Conservation (phyloP, 2,329 filamentous ascomycete species). For the Fusarium napiforme region DNA sequence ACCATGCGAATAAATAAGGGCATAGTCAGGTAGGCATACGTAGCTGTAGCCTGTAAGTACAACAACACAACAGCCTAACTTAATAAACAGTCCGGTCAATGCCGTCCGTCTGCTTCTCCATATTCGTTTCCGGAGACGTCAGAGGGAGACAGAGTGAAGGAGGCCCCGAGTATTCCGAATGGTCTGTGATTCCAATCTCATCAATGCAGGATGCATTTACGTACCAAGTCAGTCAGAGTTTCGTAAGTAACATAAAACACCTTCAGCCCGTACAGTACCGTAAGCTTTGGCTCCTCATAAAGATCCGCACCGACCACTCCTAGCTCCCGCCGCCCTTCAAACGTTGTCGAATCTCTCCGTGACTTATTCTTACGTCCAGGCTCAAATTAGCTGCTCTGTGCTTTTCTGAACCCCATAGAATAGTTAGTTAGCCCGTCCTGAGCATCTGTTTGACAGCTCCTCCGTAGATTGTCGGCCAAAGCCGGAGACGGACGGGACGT, state of each 20-base stretch:
- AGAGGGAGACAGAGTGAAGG: background rate
- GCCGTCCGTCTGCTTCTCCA: background rate
- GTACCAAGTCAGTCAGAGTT: background rate
- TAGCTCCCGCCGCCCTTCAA: conserved; percentile 13
- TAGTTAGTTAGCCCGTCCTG: background rate
- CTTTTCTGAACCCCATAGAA: background rate
- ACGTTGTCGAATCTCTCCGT: conserved; percentile 13
- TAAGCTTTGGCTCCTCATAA: background rate
- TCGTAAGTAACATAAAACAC: background rate
- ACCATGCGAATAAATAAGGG: conserved; percentile 2
- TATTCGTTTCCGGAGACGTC: background rate
- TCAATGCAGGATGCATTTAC: conserved; percentile 4
- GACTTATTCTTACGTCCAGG: background rate
- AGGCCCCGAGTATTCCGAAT: background rate
- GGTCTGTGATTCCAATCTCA: conserved; percentile 18
- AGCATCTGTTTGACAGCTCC: background rate
- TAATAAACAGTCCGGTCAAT: background rate
- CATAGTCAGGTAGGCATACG: background rate
- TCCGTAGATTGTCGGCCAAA: conserved; percentile 36
- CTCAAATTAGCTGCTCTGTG: conserved; percentile 12
- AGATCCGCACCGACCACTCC: conserved; percentile 34
- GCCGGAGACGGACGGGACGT: conserved; percentile 19
- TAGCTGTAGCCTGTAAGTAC: background rate
- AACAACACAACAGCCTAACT: background rate
- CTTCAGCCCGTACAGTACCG: background rate